phyloP scores from a whole-genome alignment of 192 early-diverging fungal genomes.

The Chytriomyces sp. region DNA sequence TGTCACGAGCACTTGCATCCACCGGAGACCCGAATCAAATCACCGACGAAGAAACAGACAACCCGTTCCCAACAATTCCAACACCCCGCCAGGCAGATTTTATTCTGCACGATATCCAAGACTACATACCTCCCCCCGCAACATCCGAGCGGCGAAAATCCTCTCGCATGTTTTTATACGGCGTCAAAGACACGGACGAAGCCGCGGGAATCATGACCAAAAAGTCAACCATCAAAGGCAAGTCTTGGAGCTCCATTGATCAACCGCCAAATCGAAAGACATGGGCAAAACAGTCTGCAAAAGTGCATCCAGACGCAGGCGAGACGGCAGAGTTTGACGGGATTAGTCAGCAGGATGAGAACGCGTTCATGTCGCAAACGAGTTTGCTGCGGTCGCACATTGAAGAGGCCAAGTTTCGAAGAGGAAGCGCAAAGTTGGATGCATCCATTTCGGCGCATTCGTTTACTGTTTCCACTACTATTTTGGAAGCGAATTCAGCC shows the following conservation, averaged over 20 bases:
- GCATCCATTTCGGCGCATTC: neutral
- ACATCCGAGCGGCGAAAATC: too few relatives aligned
- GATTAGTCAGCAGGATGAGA: slow-evolving; percentile 10
- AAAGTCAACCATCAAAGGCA: neutral
- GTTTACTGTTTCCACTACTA: neutral
- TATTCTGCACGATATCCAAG: neutral
- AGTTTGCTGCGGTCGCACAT: slow-evolving; percentile 12
- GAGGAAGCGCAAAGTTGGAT: neutral
- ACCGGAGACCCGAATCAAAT: too few relatives aligned
- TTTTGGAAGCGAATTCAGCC: neutral
- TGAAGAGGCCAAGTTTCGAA: neutral
- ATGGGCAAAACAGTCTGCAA: neutral
- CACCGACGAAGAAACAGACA: too few relatives aligned
- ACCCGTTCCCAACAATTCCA: too few relatives aligned
- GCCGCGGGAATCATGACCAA: neutral
- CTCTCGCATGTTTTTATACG: too few relatives aligned
- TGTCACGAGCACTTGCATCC: neutral
- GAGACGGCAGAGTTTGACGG: slow-evolving; percentile 24
- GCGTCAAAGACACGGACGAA: too few relatives aligned
- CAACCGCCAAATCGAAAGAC: neutral
- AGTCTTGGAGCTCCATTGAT: neutral
- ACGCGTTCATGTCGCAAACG: slow-evolving; percentile 1
- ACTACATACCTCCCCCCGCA: neutral
- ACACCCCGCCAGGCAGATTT: too few relatives aligned
- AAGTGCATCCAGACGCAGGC: slow-evolving; percentile 12